Evolutionary conservation across 768 basidiomycete genomes (phyloP).

Genomic region (Termitomyces sp.): DNA sequence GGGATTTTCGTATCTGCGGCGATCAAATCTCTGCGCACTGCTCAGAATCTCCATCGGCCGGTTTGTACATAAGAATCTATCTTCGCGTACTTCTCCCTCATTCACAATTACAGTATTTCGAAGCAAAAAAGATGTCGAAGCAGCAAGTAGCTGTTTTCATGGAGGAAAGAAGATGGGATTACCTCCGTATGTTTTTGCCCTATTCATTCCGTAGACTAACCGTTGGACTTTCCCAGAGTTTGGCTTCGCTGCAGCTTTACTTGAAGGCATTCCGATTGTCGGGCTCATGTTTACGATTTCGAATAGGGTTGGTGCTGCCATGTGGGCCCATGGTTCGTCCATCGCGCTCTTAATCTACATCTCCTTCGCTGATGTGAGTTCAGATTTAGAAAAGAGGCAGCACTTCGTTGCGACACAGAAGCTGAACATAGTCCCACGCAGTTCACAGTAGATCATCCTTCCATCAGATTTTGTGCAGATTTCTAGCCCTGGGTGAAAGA

Average conservation of each 20-base stretch:
- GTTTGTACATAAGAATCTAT: constrained; percentile 32
- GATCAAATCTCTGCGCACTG: constrained; percentile 66
- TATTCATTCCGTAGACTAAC: neutral
- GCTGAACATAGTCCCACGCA: neutral
- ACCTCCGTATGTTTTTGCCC: constrained; percentile 60
- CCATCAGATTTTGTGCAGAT: too few species aligned
- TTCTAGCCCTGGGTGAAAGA: too few species aligned
- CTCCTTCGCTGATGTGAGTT: neutral
- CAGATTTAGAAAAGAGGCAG: constrained; percentile 63
- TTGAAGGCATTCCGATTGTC: constrained; percentile 79
- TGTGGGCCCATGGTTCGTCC: constrained; percentile 81
- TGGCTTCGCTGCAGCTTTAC: constrained; percentile 78
- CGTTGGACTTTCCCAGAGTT: constrained; percentile 50
- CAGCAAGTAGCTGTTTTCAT: constrained; percentile 72
- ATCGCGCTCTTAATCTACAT: neutral
- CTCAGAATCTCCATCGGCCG: constrained; percentile 62
- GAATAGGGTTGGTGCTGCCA: constrained; percentile 87
- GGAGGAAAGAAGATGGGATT: constrained; percentile 90
- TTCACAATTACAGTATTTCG: constrained; percentile 64
- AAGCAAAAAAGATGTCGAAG: constrained; percentile 76
- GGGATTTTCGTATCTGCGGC: constrained; percentile 60
- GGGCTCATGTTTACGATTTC: constrained; percentile 83
- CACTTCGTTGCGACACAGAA: constrained; percentile 36
- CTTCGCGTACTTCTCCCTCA: neutral
- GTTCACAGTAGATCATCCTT: neutral